These are phyloP conservation scores for Ogataea dorogensis DNA, from an alignment of 805 yeast species.

Conservation along the genomic window DNA sequence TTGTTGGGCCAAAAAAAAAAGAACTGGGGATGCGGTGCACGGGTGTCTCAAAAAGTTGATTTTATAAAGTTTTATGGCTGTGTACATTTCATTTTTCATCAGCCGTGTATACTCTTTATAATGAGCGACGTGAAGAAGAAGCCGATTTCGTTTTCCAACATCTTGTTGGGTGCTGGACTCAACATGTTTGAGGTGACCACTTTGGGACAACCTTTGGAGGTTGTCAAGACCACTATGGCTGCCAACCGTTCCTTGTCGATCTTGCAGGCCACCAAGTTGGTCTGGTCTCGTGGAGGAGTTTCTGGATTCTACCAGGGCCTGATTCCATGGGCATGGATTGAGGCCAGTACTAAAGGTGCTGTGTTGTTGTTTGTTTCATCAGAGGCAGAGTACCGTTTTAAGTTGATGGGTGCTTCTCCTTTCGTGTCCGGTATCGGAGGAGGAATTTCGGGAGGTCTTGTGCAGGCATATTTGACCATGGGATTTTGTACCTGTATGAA, in stretches of 20 bases:
- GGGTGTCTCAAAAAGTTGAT: neutral
- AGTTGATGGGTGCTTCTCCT: slow-evolving; percentile 59
- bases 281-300: slow-evolving; percentile 93
- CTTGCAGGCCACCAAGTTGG: slow-evolving; percentile 63
- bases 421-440: slow-evolving; percentile 91
- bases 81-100: no score
- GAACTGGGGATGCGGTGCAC: slow-evolving; percentile 2
- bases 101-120: no score
- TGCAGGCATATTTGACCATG: slow-evolving; percentile 94
- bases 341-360: slow-evolving; percentile 98
- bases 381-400: slow-evolving; percentile 82
- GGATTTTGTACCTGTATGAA: slow-evolving; percentile 99
- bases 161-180: slow-evolving; percentile 88
- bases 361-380: slow-evolving; percentile 88
- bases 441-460: slow-evolving; percentile 94
- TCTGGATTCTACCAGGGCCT: slow-evolving; percentile 94
- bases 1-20: slow-evolving; percentile 6
- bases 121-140: slow-evolving; percentile 60
- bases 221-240: slow-evolving; percentile 95
- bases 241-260: slow-evolving; percentile 80
- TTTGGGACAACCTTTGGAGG: slow-evolving; percentile 96
- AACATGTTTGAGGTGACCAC: slow-evolving; percentile 92
- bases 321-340: slow-evolving; percentile 99
- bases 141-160: slow-evolving; percentile 84
- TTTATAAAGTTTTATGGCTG: no score